phyloP scores from a whole-genome alignment of 2,329 filamentous ascomycete genomes.

The Talaromyces piceae region DNA sequence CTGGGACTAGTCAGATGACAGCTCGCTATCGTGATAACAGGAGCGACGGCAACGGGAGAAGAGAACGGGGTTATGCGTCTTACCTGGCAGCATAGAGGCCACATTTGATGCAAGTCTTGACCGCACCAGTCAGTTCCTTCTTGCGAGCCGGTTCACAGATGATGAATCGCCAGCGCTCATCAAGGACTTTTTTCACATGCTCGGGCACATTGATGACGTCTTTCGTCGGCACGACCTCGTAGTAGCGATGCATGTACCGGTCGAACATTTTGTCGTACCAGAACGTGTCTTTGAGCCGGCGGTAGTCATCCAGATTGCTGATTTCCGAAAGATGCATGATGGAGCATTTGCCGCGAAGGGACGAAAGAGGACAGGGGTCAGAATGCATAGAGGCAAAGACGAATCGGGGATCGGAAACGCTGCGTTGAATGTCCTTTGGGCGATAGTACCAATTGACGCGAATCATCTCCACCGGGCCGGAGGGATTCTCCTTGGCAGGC shows the following conservation, averaged over 20 bases:
- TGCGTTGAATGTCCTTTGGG: constrained; percentile 89
- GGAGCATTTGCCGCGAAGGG: constrained; percentile 85
- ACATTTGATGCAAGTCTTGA: constrained; percentile 94
- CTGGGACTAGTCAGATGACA: constrained; percentile 37
- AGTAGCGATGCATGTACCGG: constrained; percentile 95
- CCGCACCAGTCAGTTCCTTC: constrained; percentile 91
- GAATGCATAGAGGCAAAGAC: constrained; percentile 98
- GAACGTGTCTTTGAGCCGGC: constrained; percentile 78
- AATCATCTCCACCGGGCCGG: constrained; percentile 71
- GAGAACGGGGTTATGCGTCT: constrained; percentile 22
- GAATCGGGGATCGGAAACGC: constrained; percentile 80
- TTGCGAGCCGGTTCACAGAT: constrained; percentile 87
- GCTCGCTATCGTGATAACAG: too few relatives aligned
- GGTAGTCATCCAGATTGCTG: constrained; percentile 70
- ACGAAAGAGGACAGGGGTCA: constrained; percentile 85
- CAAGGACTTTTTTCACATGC: constrained; percentile 88
- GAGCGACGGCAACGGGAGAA: background rate
- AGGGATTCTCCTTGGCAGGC: constrained; percentile 66
- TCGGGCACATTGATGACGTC: constrained; percentile 94
- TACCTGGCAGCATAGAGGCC: constrained; percentile 84
- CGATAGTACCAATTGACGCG: constrained; percentile 98
- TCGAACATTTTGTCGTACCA: constrained; percentile 98
- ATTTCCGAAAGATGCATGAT: constrained; percentile 88
- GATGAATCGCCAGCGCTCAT: constrained; percentile 95
- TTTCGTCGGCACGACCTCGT: constrained; percentile 88